Evolutionary conservation across 2,329 filamentous ascomycete species (phyloP), one percentile per base, ranked within the genome.

Genomic region (Aureobasidium sp.): DNA sequence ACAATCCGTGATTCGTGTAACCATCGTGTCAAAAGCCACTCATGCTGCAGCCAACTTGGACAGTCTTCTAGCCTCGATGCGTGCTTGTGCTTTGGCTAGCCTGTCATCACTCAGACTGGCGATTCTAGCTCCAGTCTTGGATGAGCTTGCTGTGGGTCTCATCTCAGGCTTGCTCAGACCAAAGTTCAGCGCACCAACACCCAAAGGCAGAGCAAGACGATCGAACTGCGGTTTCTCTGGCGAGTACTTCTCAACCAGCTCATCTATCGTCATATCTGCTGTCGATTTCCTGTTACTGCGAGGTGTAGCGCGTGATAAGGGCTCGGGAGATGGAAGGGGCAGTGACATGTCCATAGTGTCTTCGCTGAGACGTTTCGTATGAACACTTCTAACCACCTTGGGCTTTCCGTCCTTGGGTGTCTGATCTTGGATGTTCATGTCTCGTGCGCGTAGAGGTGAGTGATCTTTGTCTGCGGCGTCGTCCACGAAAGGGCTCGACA

Each of bases 161-260:
- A 54, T 29, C 22, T 54, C 50, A 29, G 42, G 14, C 15, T 58
- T 58, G 22, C 54, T 39, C 14, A 29, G 19, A 17, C 54, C 54
- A 47, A 48, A 58, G 12, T 58, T 58, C 42, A 58, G 31, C 39
- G 50, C 19, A 33, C 44, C 60, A 8, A 52, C 31, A n/a, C 61
- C 47, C n/a, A 60, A 11, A 24, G 61, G 61, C 27, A 63, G 39
- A 39, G 61, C 61, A 29, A 60, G 37, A 31, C 61, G 61, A 54
- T 63, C 61, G n/a, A 59, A 60, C 5, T 52, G 45, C 7, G 48
- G 54, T 29, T 61, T 61, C 14, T 48, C 49, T 29, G 60, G 61
- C 27, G 53, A 62, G 37, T 58, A 62, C 44, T 45, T 62, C 12
- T 58, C 61, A 8, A 61, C 49, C 14, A 61, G 53, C n/a, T 62